Evolutionary conservation across 306 rosid species (phyloP).

Genomic region (Prunus fruticosa): DNA sequence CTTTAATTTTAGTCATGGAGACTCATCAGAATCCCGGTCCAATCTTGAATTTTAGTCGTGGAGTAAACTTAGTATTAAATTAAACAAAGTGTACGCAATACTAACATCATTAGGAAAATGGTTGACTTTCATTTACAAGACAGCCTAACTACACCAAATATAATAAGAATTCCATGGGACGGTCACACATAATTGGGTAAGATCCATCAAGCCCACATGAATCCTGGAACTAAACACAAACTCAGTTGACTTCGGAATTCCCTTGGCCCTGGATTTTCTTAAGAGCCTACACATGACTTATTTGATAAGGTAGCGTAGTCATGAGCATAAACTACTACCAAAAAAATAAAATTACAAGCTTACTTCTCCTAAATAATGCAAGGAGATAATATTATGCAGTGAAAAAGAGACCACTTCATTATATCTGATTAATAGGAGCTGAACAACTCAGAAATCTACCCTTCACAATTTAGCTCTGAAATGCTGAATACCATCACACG

Average conservation of each 20-base stretch:
- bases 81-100: constrained; percentile 10
- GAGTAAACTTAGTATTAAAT: background rate
- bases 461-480: constrained; percentile 15
- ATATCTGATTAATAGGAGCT: constrained; percentile 18
- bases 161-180: constrained; percentile 17
- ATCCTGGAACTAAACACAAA: constrained; percentile 28
- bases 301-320: constrained; percentile 25
- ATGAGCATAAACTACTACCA: background rate
- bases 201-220: constrained; percentile 26
- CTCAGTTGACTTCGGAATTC: constrained; percentile 42
- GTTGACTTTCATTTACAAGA: constrained; percentile 42
- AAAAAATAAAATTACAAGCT: constrained; percentile 5
- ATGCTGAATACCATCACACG: background rate
- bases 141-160: constrained; percentile 34
- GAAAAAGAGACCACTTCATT: constrained; percentile 18
- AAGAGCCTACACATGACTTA: constrained; percentile 19
- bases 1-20: background rate
- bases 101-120: background rate
- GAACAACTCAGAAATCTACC: constrained; percentile 22
- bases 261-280: constrained; percentile 26
- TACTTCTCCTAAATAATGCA: constrained; percentile 19
- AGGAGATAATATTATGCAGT: constrained; percentile 17
- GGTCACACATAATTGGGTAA: constrained; percentile 14
- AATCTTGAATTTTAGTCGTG: background rate
- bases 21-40: constrained; percentile 13